Evolutionary conservation across 345 rosid genomes (phyloP).

Genomic region (Arabis hirsuta): DNA sequence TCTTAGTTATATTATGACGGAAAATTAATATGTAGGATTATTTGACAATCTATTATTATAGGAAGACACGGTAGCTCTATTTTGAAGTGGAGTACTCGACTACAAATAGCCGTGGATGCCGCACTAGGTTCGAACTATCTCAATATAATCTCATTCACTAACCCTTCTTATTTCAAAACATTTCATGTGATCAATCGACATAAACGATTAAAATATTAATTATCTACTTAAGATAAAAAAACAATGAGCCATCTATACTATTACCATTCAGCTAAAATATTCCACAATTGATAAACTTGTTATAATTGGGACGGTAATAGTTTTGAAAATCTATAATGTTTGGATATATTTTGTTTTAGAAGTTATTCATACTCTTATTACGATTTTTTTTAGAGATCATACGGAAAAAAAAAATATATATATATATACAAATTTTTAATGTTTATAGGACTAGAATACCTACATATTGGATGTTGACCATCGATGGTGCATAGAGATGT

Average conservation of each 20-base stretch:
- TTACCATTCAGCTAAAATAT: no score
- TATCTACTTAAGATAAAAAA: no score
- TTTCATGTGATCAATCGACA: background rate
- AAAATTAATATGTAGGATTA: background rate
- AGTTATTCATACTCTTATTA: no score
- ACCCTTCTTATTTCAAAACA: background rate
- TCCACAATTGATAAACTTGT: no score
- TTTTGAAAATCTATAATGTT: no score
- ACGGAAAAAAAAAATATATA: background rate
- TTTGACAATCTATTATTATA: background rate
- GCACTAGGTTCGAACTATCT: constrained; percentile 46
- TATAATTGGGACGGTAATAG: no score
- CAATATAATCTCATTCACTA: background rate
- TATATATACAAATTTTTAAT: background rate
- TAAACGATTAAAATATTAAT: background rate
- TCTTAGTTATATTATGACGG: background rate
- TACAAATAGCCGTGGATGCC: constrained; percentile 45
- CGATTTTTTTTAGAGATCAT: background rate
- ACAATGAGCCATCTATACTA: no score
- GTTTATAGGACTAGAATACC: constrained; percentile 2
- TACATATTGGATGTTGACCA: constrained; percentile 13
- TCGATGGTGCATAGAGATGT: constrained; percentile 31
- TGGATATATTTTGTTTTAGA: no score
- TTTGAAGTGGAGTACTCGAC: constrained; percentile 43
- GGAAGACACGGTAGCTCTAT: background rate